Percentiles rank a stretch among this genome's conserved stretches.
Evolutionary conservation across 176 grass and related monocot species (phyloP).

Genomic region (Aegilops longissima): DNA sequence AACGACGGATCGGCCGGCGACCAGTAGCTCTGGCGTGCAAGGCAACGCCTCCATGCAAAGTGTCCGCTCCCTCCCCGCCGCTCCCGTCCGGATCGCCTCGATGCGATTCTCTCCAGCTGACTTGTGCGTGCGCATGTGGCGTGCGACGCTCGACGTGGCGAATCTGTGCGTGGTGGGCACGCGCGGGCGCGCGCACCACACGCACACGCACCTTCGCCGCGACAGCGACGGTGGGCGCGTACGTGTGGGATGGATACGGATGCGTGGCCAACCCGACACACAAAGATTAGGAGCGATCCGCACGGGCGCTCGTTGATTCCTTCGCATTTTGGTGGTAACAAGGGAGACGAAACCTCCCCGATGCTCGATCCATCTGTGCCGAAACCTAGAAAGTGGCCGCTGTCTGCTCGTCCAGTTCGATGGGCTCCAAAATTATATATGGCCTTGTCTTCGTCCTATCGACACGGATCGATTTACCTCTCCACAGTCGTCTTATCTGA

Average conservation of each 20-base stretch:
- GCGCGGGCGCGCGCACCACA: constrained; percentile 7
- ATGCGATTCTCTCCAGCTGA: neutral
- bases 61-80: no score
- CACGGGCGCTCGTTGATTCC: neutral
- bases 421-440: neutral
- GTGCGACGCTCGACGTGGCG: neutral
- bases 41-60: neutral
- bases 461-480: no score
- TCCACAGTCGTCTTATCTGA: no score
- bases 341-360: neutral
- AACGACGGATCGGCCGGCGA: no score
- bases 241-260: neutral
- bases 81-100: neutral
- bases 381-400: neutral
- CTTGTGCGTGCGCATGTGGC: neutral
- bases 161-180: neutral
- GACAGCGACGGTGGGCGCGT: neutral
- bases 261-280: neutral
- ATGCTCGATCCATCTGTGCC: neutral
- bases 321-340: neutral
- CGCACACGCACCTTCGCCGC: neutral
- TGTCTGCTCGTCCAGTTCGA: neutral
- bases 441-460: no score
- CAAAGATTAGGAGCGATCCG: neutral
- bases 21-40: constrained; percentile 12